These are phyloP conservation scores for Pyrus pyrifolia DNA, from an alignment of 306 rosid species.

Conservation along the genomic window DNA sequence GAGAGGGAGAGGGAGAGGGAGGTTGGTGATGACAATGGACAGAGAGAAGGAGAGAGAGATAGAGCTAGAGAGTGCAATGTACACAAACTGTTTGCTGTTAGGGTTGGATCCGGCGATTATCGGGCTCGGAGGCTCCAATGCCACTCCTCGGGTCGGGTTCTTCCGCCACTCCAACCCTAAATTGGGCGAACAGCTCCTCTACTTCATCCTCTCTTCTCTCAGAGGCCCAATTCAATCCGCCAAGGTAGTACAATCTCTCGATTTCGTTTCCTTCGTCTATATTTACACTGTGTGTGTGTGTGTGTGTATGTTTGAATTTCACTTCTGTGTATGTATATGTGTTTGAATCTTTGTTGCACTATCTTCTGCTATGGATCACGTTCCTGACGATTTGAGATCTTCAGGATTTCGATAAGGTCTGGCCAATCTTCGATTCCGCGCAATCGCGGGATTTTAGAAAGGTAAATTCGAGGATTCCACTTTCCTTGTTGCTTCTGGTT, in stretches of 20 bases:
- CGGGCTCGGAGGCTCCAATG: slow-evolving; percentile 78
- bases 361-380: slow-evolving; percentile 19
- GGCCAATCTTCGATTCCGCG: slow-evolving; percentile 97
- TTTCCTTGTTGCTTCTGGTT: not conserved
- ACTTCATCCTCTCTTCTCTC: slow-evolving; percentile 91
- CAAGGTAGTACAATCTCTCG: slow-evolving; percentile 35
- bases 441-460: slow-evolving; percentile 95
- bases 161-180: slow-evolving; percentile 98
- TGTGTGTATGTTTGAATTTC: not conserved
- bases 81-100: slow-evolving; percentile 87
- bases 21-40: slow-evolving; percentile 91
- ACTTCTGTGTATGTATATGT: not conserved
- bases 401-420: slow-evolving; percentile 97
- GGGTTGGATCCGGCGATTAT: slow-evolving; percentile 95
- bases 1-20: slow-evolving; percentile 16
- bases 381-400: slow-evolving; percentile 20
- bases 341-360: not conserved
- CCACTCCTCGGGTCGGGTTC: slow-evolving; percentile 83
- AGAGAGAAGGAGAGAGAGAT: slow-evolving; percentile 99
- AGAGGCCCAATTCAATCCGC: slow-evolving; percentile 92
- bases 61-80: slow-evolving; percentile 98
- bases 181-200: slow-evolving; percentile 93
- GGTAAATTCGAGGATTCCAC: slow-evolving; percentile 32
- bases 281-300: not conserved
- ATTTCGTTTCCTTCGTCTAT: not conserved